Conservation (phyloP, 208 protist genomes). For the Naegleria gruberi region DNA sequence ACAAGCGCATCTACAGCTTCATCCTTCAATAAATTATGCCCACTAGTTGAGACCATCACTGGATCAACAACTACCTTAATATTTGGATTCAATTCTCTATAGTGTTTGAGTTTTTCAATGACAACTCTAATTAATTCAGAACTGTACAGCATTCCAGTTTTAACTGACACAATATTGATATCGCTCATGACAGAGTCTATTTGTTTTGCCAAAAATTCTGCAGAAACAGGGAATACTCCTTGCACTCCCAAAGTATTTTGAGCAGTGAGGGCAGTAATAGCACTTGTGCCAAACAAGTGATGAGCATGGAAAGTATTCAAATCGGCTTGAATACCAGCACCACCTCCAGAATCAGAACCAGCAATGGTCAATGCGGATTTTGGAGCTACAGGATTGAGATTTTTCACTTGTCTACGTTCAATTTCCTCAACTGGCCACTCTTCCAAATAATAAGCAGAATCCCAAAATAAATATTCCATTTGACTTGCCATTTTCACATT, state of each 20-base stretch:
- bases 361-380: conserved; percentile 34
- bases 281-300: conserved; percentile 40
- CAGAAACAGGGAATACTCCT: neutral
- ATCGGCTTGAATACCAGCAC: conserved; percentile 46
- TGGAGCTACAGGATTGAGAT: neutral
- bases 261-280: conserved; percentile 36
- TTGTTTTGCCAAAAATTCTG: conserved; percentile 29
- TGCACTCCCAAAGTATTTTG: conserved; percentile 40
- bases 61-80: conserved; percentile 38
- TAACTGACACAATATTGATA: conserved; percentile 33
- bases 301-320: conserved; percentile 38
- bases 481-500: neutral
- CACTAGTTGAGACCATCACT: conserved; percentile 41
- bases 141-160: conserved; percentile 43
- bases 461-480: conserved; percentile 12
- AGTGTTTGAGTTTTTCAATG: neutral
- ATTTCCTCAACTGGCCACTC: neutral
- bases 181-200: conserved; percentile 33
- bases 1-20: conserved; percentile 24
- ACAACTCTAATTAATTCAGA: conserved; percentile 29
- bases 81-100: neutral
- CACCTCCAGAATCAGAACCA: conserved; percentile 36
- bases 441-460: neutral
- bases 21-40: conserved; percentile 23
- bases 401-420: neutral